Conservation (phyloP, 2,329 filamentous ascomycete species). For the Fusarium secorum region DNA sequence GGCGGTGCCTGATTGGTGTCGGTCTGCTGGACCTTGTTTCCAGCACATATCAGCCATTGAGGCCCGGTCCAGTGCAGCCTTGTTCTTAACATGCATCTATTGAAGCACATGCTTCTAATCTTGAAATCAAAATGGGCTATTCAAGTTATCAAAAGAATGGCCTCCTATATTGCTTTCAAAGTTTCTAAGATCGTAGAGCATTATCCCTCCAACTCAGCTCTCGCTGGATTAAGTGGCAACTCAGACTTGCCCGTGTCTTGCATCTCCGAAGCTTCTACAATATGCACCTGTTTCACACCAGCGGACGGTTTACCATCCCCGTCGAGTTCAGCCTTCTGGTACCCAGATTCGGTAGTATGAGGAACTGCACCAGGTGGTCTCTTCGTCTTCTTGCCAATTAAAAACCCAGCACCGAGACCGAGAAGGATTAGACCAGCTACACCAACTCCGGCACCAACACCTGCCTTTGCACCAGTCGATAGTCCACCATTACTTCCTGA, state of each 20-base stretch:
- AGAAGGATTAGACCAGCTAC: neutral
- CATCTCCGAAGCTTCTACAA: neutral
- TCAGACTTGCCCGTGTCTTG: neutral
- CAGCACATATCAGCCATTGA: neutral
- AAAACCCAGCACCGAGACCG: neutral
- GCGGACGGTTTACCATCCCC: rapidly evolving
- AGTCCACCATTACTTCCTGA: neutral
- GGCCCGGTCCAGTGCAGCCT: rapidly evolving
- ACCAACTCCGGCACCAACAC: neutral
- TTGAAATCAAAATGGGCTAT: rapidly evolving
- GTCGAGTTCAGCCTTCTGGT: neutral
- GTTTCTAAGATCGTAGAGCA: rapidly evolving
- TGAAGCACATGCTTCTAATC: rapidly evolving
- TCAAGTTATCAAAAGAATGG: rapidly evolving
- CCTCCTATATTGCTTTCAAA: rapidly evolving
- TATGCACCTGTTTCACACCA: neutral
- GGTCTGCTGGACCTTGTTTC: neutral
- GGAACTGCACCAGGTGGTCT: rapidly evolving
- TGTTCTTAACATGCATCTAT: rapidly evolving
- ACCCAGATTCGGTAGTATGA: no score
- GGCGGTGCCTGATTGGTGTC: rapidly evolving
- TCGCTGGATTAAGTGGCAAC: rapidly evolving
- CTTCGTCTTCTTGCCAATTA: neutral
- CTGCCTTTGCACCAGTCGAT: neutral
- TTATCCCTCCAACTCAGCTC: neutral